A percentile compares a stretch with the other conserved stretches of the same genome.
phyloP scores from a whole-genome alignment of 495 filamentous ascomycete species.

The Trichoderma reesei region DNA sequence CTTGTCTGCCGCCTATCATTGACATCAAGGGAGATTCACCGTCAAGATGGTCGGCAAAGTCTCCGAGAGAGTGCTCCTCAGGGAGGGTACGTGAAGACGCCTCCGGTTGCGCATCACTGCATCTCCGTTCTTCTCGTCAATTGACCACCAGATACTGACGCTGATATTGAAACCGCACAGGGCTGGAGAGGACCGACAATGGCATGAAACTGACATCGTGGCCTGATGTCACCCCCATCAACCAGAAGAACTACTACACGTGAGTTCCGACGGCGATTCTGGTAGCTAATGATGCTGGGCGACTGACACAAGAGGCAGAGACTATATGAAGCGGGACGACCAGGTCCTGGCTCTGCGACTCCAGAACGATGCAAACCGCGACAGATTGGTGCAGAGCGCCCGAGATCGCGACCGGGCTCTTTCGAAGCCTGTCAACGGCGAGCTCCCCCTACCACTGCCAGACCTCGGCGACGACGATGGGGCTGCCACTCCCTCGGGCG shows the following conservation, averaged over 20 bases:
- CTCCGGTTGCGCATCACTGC: not conserved
- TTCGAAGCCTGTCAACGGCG: slow-evolving; percentile 59
- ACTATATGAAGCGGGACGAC: slow-evolving; percentile 96
- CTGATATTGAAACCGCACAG: slow-evolving; percentile 30
- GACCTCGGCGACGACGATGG: slow-evolving; percentile 51
- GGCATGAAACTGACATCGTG: slow-evolving; percentile 90
- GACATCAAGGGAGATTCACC: not conserved
- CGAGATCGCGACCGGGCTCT: slow-evolving; percentile 80
- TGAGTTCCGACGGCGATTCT: slow-evolving; percentile 37
- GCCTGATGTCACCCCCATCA: slow-evolving; percentile 86
- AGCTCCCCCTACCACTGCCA: slow-evolving; percentile 44
- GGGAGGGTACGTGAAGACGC: slow-evolving; percentile 32
- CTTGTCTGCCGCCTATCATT: not conserved
- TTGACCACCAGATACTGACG: not conserved
- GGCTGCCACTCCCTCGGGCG: slow-evolving; percentile 46
- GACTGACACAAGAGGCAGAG: slow-evolving; percentile 43
- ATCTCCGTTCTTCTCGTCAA: not conserved
- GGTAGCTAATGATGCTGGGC: not conserved
- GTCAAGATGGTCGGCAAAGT: slow-evolving; percentile 42
- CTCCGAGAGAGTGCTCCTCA: slow-evolving; percentile 42
- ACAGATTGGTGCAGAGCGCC: slow-evolving; percentile 68
- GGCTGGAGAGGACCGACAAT: slow-evolving; percentile 92
- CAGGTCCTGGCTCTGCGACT: slow-evolving; percentile 82
- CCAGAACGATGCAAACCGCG: slow-evolving; percentile 71
- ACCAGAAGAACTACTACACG: slow-evolving; percentile 99